A percentile compares a stretch with the other conserved stretches of the same genome.
Conservation (phyloP, 768 basidiomycete genomes). For the Collybia nuda region DNA sequence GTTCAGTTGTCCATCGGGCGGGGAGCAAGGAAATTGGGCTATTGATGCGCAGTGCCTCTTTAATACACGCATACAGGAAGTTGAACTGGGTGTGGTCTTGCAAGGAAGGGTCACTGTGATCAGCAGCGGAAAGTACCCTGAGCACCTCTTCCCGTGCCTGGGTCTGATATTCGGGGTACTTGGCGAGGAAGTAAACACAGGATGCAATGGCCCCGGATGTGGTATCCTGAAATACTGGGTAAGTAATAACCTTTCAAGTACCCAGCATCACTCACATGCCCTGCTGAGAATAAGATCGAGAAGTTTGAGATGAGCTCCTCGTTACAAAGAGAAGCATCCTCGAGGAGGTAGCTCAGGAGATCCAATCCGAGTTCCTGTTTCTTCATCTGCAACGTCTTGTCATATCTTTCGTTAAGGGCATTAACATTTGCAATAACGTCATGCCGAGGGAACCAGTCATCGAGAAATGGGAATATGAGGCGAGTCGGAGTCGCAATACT, state of each 20-base stretch:
- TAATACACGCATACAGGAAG: conserved; percentile 36
- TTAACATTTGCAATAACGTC: conserved; percentile 28
- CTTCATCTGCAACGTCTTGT: conserved; percentile 25
- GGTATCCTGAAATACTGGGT: too few relatives aligned
- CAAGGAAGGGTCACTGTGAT: conserved; percentile 24
- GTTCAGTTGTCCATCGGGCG: conserved; percentile 18
- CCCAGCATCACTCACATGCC: conserved; percentile 29
- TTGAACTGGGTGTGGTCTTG: conserved; percentile 25
- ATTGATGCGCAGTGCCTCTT: conserved; percentile 37
- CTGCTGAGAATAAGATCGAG: conserved; percentile 36
- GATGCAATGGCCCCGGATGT: conserved; percentile 37
- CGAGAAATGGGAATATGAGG: conserved; percentile 31
- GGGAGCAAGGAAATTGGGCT: conserved; percentile 27
- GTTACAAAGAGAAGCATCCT: conserved; percentile 28
- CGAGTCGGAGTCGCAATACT: conserved; percentile 31
- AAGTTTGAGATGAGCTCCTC: conserved; percentile 36
- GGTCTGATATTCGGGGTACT: conserved; percentile 33
- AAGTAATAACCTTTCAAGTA: too few relatives aligned
- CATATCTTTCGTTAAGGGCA: conserved; percentile 24
- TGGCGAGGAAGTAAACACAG: conserved; percentile 33
- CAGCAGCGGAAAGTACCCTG: conserved; percentile 20
- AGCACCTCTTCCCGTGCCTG: conserved; percentile 35
- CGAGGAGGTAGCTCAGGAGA: conserved; percentile 33
- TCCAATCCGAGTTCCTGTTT: conserved; percentile 29
- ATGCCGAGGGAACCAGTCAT: conserved; percentile 26